Conservation (phyloP, 805 yeast species). For the Wickerhamia fluorescens region DNA sequence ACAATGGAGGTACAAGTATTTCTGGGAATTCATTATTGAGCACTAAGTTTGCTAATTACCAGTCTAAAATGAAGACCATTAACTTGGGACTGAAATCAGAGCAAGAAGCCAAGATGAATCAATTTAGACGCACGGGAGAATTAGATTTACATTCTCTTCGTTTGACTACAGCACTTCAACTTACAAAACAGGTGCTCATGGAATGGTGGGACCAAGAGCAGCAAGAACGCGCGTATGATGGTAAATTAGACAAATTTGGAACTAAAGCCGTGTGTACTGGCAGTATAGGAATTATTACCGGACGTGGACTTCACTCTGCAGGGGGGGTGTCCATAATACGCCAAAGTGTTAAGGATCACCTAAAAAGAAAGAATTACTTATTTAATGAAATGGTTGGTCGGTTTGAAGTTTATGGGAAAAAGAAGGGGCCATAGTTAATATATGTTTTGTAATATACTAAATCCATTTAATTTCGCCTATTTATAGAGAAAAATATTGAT, state of each 20-base stretch:
- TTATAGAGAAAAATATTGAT: too few relatives aligned
- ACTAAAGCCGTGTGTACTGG: conserved; percentile 32
- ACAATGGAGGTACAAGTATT: too few relatives aligned
- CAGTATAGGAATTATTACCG: conserved; percentile 50
- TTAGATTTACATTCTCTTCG: conserved; percentile 55
- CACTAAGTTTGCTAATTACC: too few relatives aligned
- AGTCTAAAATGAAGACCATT: too few relatives aligned
- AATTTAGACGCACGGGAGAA: neutral
- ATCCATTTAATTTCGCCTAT: too few relatives aligned
- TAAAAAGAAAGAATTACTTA: conserved; percentile 31
- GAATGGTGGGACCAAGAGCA: conserved; percentile 64
- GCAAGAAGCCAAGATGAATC: conserved; percentile 4
- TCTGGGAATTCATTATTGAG: too few relatives aligned
- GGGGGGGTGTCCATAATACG: conserved; percentile 49
- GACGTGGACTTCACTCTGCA: conserved; percentile 63
- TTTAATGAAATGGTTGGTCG: conserved; percentile 42
- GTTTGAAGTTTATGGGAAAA: conserved; percentile 36
- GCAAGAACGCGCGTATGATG: conserved; percentile 30
- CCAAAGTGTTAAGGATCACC: conserved; percentile 31
- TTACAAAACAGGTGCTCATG: conserved; percentile 28
- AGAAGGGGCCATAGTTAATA: neutral
- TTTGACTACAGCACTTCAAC: conserved; percentile 40
- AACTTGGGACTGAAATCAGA: conserved; percentile 4
- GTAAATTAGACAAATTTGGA: conserved; percentile 27
- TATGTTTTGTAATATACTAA: neutral